Base-by-base conservation (phyloP, 192 early-diverging fungal genomes). In the Haplosporangium gracile region DNA sequence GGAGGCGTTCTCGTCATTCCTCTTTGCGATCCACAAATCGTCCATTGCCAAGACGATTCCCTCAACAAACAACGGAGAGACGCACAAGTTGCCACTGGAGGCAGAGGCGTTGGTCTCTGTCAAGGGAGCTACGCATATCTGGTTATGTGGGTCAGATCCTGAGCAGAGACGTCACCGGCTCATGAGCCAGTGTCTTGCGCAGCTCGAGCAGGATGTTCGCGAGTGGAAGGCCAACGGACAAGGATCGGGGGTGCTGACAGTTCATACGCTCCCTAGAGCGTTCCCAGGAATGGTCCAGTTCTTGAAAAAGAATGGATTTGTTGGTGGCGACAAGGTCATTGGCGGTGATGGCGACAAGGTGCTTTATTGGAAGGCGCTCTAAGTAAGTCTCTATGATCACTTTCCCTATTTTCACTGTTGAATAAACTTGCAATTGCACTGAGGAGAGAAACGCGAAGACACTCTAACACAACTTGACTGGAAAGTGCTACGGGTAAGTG, bases 251-350 rank as follows among this genome's bases (percentile, higher is more conserved):
- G 70, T 86, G 4, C 9, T 86, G 18, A 77, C 79, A 3, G 84
- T 81, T 29, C 75, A 86, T 53, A 86, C 84, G 7, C 81, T 86
- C 68, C 84, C 84, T 9, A 22, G 51, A 4, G 84, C 76, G 0
- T 86, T 86, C 42, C 84, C 84, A 70, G 84, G 78, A n/a, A 86
- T 86, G 84, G 79, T 86, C 22, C 75, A 81, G 16, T 86, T 86
- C 72, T 55, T 86, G 53, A 34, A 49, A 47, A 86, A 86, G 65
- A 86, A 70, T 65, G 84, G 72, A 7, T 86, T 86, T 49, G 34
- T 78, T 1, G 84, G 84, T 9, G 84, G 84, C 18, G 76, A 78
- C 18, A 57, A 36, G 55, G 51, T 86, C 11, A 24, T 81, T 40
- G 84, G 76, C 22, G 79, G 79, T 5, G 79, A 77, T 2, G 68